phyloP scores from a whole-genome alignment of 805 yeast genomes.

The Saccharomycopsis synnaedendra region DNA sequence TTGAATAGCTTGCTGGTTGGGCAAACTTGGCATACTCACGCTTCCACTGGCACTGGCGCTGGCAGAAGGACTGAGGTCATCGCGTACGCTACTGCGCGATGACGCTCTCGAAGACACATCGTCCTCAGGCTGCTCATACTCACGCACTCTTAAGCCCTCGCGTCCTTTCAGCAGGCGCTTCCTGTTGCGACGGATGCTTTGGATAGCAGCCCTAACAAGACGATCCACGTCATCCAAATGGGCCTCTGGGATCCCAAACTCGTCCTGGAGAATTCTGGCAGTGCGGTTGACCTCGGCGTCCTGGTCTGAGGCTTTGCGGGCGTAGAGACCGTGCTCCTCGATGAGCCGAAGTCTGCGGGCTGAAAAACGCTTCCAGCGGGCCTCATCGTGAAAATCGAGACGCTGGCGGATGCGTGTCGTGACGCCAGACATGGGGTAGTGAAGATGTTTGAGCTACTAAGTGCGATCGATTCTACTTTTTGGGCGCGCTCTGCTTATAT shows the following conservation, averaged over 20 bases:
- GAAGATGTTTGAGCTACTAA: no score
- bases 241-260: slow-evolving; percentile 57
- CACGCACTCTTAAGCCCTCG: no score
- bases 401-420: slow-evolving; percentile 33
- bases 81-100: background rate
- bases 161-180: slow-evolving; percentile 36
- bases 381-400: slow-evolving; percentile 70
- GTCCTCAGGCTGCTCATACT: no score
- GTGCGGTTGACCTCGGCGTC: slow-evolving; percentile 71
- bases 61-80: background rate
- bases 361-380: slow-evolving; percentile 83
- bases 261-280: slow-evolving; percentile 65
- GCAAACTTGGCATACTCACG: background rate
- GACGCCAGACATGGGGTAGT: slow-evolving; percentile 22
- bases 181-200: slow-evolving; percentile 81
- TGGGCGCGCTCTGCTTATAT: no score
- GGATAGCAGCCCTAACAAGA: slow-evolving; percentile 86
- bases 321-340: slow-evolving; percentile 42
- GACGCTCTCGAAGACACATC: background rate
- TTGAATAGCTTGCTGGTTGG: no score
- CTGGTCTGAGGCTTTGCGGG: slow-evolving; percentile 85
- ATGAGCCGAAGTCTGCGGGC: slow-evolving; percentile 83
- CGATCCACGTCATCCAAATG: slow-evolving; percentile 71
- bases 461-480: no score
- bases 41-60: background rate